These are phyloP conservation scores for Eutrema yunnanense DNA, from an alignment of 345 rosid genomes.

Conservation along the genomic window DNA sequence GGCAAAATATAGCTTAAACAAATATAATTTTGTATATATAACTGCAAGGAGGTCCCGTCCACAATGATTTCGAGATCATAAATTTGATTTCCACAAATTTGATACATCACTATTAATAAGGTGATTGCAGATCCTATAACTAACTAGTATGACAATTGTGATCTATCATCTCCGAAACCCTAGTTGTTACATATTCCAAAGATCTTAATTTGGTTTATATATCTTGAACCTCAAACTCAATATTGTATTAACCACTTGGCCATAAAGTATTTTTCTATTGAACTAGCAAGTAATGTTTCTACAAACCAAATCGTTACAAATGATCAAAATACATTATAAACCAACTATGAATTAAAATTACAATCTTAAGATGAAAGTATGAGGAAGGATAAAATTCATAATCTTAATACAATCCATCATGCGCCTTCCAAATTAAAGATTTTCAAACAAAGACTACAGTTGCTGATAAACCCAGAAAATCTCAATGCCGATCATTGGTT, in stretches of 20 bases:
- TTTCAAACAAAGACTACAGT: neutral
- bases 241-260: neutral
- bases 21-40: neutral
- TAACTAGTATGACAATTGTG: neutral
- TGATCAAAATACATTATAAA: neutral
- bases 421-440: neutral
- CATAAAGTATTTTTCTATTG: neutral
- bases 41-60: neutral
- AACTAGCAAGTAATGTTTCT: neutral
- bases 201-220: neutral
- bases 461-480: neutral
- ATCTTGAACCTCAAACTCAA: neutral
- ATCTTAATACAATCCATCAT: neutral
- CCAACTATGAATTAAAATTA: neutral
- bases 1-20: neutral
- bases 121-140: neutral
- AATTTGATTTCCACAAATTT: neutral
- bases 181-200: neutral
- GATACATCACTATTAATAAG: neutral
- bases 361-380: neutral
- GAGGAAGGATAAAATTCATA: neutral
- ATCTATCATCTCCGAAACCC: neutral
- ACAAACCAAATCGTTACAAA: neutral
- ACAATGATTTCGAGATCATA: neutral
- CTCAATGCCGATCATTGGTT: neutral